Base-by-base conservation (phyloP, 1,139 yeast genomes). In the Kodamaea anthophila region DNA sequence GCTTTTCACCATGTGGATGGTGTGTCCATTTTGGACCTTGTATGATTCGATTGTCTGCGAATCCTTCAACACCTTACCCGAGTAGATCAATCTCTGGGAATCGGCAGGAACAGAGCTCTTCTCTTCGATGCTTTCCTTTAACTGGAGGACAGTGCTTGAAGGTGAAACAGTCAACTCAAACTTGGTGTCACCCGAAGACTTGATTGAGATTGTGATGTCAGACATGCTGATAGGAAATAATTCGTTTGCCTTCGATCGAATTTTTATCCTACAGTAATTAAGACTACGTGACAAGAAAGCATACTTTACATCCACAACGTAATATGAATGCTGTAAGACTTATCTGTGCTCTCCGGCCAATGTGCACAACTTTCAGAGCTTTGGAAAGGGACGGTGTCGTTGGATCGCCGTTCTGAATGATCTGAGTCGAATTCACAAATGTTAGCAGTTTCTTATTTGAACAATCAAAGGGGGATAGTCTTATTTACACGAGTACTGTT, bases 31-130 rank as follows among this genome's bases (percentile, higher is more conserved):
- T 53, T 84, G 84, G 46, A 91, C 74, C 54, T 86, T 86, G 63
- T 88, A 88, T 5, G 76, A 65, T 16, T 68, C 77, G 8, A 91
- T 58, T 8, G 84, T 72, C 44, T 87, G 94, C 19, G 63, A 65
- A 48, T 91, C 96, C 52, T 88, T 88, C 50, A 91, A 70, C 24
- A 91, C 95, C 46, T 91, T 81, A 22, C 98, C 98, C 3, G 96
- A 84, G 59, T 83, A 91, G 47, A 91, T 88, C 51, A 91, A 70
- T 35, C 97, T 70, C 57, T 88, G 97, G 40, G 82, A 73, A 13
- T 70, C 81, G 2, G 76, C 77, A 5, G 94, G 80, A 28, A 87
- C 68, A 15, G 74, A 77, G 9, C 86, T 60, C 38, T 65, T 65
- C 21, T 54, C 60, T 19, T 79, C 78, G 33, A 91, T 66, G 44